Percentiles rank a stretch among this genome's conserved stretches.
Evolutionary conservation across 352 stramenopile species (phyloP).

Genomic region (Globisporangium cederbergense): DNA sequence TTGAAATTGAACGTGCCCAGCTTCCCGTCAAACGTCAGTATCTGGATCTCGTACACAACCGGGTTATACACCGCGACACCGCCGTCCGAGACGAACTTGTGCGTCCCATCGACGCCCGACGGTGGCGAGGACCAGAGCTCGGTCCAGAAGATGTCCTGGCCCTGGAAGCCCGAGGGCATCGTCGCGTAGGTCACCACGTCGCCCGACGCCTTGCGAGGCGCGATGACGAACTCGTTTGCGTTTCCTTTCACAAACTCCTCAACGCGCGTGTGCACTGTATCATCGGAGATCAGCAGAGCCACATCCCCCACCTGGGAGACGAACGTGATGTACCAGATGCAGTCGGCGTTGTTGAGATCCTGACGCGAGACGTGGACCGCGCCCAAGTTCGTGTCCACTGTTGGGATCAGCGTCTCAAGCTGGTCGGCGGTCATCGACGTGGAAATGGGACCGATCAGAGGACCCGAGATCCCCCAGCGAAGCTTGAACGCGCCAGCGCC

Average conservation of each 20-base stretch:
- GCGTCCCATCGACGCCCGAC: slow-evolving; percentile 82
- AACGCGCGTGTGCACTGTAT: slow-evolving; percentile 47
- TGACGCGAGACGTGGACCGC: slow-evolving; percentile 59
- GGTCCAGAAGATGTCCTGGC: slow-evolving; percentile 94
- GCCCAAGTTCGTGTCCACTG: slow-evolving; percentile 32
- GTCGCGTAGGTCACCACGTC: slow-evolving; percentile 88
- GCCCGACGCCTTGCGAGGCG: slow-evolving; percentile 91
- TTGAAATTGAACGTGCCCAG: slow-evolving; percentile 65
- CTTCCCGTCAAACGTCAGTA: slow-evolving; percentile 62
- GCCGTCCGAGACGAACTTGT: slow-evolving; percentile 89
- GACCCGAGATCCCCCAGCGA: slow-evolving; percentile 26
- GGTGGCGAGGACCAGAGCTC: slow-evolving; percentile 90
- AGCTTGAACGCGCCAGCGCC: slow-evolving; percentile 48
- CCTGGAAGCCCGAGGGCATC: slow-evolving; percentile 76
- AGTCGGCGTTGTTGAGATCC: slow-evolving; percentile 44
- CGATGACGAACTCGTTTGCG: slow-evolving; percentile 94
- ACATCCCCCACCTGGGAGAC: slow-evolving; percentile 77
- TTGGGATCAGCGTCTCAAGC: slow-evolving; percentile 39
- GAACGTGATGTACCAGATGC: slow-evolving; percentile 87
- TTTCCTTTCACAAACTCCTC: slow-evolving; percentile 92
- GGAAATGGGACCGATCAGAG: slow-evolving; percentile 36
- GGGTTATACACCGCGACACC: slow-evolving; percentile 91
- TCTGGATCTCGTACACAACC: slow-evolving; percentile 89
- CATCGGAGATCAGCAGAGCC: slow-evolving; percentile 52
- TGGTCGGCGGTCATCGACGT: slow-evolving; percentile 38